These are phyloP conservation scores for Fistulina hepatica DNA, from an alignment of 1,284 basidiomycete genomes.

Conservation along the genomic window DNA sequence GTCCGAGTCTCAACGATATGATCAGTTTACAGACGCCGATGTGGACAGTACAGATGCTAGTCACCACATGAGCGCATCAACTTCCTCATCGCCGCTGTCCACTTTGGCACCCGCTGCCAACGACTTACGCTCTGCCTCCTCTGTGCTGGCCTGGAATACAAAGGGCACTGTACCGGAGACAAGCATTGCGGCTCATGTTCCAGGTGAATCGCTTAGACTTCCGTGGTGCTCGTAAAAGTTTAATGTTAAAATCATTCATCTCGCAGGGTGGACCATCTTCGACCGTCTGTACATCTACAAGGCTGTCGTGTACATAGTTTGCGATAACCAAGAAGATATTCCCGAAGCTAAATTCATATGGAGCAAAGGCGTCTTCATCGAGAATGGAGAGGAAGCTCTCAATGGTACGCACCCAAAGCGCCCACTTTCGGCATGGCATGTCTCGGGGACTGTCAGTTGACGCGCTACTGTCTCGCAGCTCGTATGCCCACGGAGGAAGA, in stretches of 20 bases:
- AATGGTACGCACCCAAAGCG: too few relatives aligned
- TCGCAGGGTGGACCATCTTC: conserved; percentile 75
- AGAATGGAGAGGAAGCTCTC: conserved; percentile 36
- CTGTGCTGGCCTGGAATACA: conserved; percentile 17
- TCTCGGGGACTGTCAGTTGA: too few relatives aligned
- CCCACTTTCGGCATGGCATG: too few relatives aligned
- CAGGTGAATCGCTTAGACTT: conserved; percentile 30
- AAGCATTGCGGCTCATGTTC: conserved; percentile 48
- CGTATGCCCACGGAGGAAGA: conserved; percentile 71
- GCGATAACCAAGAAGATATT: conserved; percentile 40
- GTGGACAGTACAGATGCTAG: too few relatives aligned
- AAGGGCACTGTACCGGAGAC: conserved; percentile 42
- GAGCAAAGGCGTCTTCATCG: conserved; percentile 42
- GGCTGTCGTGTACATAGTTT: conserved; percentile 67
- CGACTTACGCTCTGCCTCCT: neutral
- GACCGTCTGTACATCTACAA: conserved; percentile 69
- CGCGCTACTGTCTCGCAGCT: too few relatives aligned
- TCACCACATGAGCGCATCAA: too few relatives aligned
- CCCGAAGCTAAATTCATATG: conserved; percentile 47
- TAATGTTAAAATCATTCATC: too few relatives aligned
- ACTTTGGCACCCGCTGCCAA: neutral
- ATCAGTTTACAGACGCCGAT: neutral
- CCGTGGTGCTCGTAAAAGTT: neutral
- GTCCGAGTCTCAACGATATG: conserved; percentile 3
- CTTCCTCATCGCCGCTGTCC: too few relatives aligned